Evolutionary conservation across 495 filamentous ascomycete genomes (phyloP), one percentile per base, ranked within the genome.

Genomic region (Hypoxylon fuscum): DNA sequence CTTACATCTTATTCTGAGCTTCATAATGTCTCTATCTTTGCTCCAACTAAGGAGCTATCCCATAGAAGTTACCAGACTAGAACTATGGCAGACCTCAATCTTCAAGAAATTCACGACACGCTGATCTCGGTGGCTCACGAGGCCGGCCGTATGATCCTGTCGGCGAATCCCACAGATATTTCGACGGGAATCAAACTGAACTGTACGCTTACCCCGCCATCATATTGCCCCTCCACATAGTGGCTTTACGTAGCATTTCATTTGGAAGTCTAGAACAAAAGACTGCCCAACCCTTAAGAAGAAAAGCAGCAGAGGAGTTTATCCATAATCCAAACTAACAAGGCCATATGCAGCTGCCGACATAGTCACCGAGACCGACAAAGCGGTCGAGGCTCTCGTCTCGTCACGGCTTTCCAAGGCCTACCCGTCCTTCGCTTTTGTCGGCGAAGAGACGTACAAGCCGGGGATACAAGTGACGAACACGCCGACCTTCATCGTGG

Each of bases 281-380:
- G n/a, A n/a, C n/a, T n/a, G n/a, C n/a, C n/a, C n/a, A n/a, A n/a
- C n/a, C n/a, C n/a, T n/a, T n/a, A n/a, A n/a, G n/a, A n/a, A n/a
- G n/a, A n/a, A n/a, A n/a, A n/a, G n/a, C n/a, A n/a, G n/a, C n/a
- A n/a, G n/a, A n/a, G n/a, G n/a, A n/a, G n/a, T n/a, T n/a, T n/a
- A n/a, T n/a, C n/a, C n/a, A n/a, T n/a, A n/a, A n/a, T n/a, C n/a
- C n/a, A 43, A 23, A 32, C 9, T 47, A 42, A 14, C 55, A 44
- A 37, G 11, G 9, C 3, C 15, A 35, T 41, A 21, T 51, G 3
- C 42, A 91, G 89, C 89, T 55, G 88, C 87, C 56, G 92, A 96
- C 72, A 83, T 96, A 27, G 92, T 96, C 25, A 96, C 92, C 20
- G 88, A 94, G 74, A 92, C 91, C 59, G 92, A 96, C 75, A 85